A percentile compares a stretch with the other conserved stretches of the same genome.
phyloP scores from a whole-genome alignment of 164 flowering plant species.

The Chimonanthus praecox region DNA sequence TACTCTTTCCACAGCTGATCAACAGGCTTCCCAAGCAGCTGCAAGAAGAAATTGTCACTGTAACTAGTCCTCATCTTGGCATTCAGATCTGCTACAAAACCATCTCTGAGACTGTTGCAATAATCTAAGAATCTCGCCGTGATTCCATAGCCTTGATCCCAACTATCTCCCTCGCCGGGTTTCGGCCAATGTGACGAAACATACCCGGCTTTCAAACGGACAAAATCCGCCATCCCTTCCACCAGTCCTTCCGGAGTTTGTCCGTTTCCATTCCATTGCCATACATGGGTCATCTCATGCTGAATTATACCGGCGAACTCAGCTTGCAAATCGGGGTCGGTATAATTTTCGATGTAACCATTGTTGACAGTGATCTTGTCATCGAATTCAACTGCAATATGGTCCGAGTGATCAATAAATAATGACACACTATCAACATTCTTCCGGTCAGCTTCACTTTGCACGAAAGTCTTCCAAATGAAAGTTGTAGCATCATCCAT shows the following conservation, averaged over 20 bases:
- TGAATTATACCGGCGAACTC: conserved; percentile 49
- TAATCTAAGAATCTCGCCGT: conserved; percentile 71
- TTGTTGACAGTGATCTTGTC: conserved; percentile 42
- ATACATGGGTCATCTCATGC: conserved; percentile 53
- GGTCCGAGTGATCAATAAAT: conserved; percentile 34
- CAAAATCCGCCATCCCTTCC: conserved; percentile 30
- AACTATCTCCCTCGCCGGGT: conserved; percentile 39
- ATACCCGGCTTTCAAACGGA: conserved; percentile 47
- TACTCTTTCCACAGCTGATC: too few species aligned
- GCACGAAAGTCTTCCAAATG: conserved; percentile 51
- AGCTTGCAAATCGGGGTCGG: conserved; percentile 34
- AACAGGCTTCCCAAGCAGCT: too few species aligned
- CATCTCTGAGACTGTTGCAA: conserved; percentile 32
- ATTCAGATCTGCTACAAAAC: too few species aligned
- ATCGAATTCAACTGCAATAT: conserved; percentile 38
- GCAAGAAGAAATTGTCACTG: too few species aligned
- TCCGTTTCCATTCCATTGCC: conserved; percentile 60
- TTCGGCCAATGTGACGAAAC: conserved; percentile 48
- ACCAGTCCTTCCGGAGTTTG: conserved; percentile 17
- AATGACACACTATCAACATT: conserved; percentile 24
- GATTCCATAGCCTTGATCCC: conserved; percentile 28
- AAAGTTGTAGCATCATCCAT: conserved; percentile 35
- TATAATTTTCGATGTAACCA: conserved; percentile 24
- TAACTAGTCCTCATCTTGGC: conserved; percentile 23
- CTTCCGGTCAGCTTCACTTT: conserved; percentile 35